phyloP scores from a whole-genome alignment of 208 protist genomes.

The Leishmania aethiopica region DNA sequence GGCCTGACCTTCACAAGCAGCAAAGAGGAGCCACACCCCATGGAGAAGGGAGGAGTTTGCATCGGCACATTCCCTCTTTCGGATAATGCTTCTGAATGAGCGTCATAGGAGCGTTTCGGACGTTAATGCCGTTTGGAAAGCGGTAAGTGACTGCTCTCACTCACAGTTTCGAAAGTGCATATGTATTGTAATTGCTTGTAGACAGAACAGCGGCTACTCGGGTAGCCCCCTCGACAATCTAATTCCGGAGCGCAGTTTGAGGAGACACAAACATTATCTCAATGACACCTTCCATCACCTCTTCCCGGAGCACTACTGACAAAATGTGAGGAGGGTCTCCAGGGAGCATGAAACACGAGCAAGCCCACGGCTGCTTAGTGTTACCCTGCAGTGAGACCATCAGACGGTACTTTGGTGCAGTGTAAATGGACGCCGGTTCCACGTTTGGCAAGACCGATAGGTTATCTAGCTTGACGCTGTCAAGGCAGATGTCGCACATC shows the following conservation, averaged over 20 bases:
- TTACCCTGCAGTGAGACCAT: slow-evolving; percentile 17
- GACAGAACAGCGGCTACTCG: neutral
- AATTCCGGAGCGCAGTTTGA: neutral
- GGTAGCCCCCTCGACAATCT: neutral
- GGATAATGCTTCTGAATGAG: neutral
- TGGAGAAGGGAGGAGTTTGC: neutral
- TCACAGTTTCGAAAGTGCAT: neutral
- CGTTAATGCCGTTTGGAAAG: neutral
- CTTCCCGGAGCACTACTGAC: neutral
- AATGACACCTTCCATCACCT: neutral
- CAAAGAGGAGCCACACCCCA: neutral
- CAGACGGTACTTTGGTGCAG: neutral
- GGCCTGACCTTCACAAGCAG: no score
- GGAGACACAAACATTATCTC: slow-evolving; percentile 4
- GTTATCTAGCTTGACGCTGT: neutral
- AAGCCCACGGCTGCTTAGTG: slow-evolving; percentile 9
- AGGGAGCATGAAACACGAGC: slow-evolving; percentile 7
- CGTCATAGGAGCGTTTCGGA: neutral
- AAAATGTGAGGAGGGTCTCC: slow-evolving; percentile 1
- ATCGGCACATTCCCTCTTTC: neutral
- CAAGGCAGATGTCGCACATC: slow-evolving; percentile 15
- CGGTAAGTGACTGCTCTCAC: neutral
- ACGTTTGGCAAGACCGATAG: neutral
- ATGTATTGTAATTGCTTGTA: neutral
- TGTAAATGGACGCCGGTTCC: neutral